Base-by-base conservation (phyloP, 2,329 filamentous ascomycete species). In the Hypomyces rosellus region DNA sequence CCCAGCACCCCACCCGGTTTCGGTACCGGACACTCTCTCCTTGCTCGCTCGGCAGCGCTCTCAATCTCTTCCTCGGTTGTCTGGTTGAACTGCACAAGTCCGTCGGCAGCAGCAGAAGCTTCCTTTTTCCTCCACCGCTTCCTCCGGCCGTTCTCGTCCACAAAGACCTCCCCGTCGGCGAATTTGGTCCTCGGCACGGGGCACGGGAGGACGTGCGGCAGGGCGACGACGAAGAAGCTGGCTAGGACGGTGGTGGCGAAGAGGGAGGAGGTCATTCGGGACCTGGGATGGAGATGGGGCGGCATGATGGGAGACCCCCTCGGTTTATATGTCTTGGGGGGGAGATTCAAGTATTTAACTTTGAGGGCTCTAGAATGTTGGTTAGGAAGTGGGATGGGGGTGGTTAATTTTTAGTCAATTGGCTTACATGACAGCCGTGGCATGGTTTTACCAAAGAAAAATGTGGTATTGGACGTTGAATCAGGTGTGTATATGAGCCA, bases 201-300 rank as follows among this genome's bases (percentile, higher is more conserved):
- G 65, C 93, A 99, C 1, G 93, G 93, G 15, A 99, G 80, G 30
- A 95, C 65, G 67, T 99, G 93, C 18, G 93, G 93, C 41, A 96
- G 76, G 30, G 82, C 89, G 48, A 99, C 93, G 55, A 99, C 91
- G 56, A 96, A 80, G 69, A 99, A 96, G 59, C 88, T 93, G 33
- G 90, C 84, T 55, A 88, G 78, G 49, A 97, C 80, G 1, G 92
- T 97, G n/a, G 87, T 89, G 46, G 89, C 90, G 74, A 99, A 99
- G 54, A 99, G 85, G 42, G 90, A 93, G 50, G 88, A 91, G 61
- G 93, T 99, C 74, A 89, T 88, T 62, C 89, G 85, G 59, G 92
- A 97, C 69, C 91, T 85, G 34, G 93, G 93, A 69, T 99, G 93
- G 39, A 99, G 84, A 71, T 92, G 86, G 54, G 89, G 88, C 62